These are phyloP conservation scores for Tulasnella sp. DNA, from an alignment of 768 basidiomycete genomes.

Conservation along the genomic window DNA sequence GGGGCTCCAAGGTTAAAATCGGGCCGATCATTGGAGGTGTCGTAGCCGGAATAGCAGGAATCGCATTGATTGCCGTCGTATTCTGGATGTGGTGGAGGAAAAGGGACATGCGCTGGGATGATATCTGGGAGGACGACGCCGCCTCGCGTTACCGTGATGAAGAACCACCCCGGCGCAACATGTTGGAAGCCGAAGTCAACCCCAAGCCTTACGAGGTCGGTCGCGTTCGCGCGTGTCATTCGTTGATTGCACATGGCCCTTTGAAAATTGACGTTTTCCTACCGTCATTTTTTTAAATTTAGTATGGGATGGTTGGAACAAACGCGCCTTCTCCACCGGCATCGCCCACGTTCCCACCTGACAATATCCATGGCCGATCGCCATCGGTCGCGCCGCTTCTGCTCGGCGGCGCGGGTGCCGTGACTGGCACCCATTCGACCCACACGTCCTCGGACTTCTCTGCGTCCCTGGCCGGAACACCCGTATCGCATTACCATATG, in stretches of 20 bases:
- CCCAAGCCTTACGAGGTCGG: slow-evolving; percentile 11
- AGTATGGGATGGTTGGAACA: not conserved
- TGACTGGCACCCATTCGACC: not conserved
- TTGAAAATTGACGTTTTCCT: not conserved
- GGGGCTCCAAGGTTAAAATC: not conserved
- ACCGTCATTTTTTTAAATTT: no score
- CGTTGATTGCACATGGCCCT: not conserved
- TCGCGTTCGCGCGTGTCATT: not conserved
- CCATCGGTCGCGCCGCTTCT: slow-evolving; percentile 3
- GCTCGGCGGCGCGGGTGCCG: not conserved
- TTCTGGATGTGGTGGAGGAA: not conserved
- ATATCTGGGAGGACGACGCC: slow-evolving; percentile 7
- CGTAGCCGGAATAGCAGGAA: not conserved
- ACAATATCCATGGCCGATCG: not conserved
- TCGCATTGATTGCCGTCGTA: not conserved
- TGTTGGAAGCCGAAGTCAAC: not conserved
- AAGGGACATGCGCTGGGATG: not conserved
- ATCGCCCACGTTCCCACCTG: not conserved
- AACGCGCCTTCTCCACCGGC: not conserved
- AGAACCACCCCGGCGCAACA: not conserved
- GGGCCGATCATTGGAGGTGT: slow-evolving; percentile 5
- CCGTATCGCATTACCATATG: not conserved
- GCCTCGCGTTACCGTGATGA: not conserved
- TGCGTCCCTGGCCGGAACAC: not conserved
- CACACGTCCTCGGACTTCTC: not conserved